Evolutionary conservation across 495 filamentous ascomycete genomes (phyloP).

Genomic region (Letharia columbiana): DNA sequence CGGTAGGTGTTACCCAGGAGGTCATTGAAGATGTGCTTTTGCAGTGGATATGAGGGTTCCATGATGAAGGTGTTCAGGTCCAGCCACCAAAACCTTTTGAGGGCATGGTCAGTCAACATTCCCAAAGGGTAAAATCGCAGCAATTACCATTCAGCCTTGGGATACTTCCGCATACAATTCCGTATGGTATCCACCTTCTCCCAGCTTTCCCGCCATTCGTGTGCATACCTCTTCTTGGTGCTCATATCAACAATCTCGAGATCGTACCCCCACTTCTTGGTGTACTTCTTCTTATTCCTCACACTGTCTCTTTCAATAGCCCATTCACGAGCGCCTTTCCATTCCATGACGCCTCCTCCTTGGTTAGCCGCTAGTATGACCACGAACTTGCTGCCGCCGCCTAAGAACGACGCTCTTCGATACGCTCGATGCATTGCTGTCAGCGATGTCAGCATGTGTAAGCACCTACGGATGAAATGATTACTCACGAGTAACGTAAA

Average conservation of each 20-base stretch:
- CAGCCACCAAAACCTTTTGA: conserved; percentile 95
- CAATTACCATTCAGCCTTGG: conserved; percentile 86
- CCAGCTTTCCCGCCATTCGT: conserved; percentile 99
- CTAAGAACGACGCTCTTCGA: conserved; percentile 50
- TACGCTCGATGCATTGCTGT: conserved; percentile 40
- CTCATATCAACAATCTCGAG: conserved; percentile 96
- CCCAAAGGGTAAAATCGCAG: neutral
- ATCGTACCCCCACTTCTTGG: conserved; percentile 83
- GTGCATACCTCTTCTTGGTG: conserved; percentile 95
- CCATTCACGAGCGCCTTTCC: conserved; percentile 97
- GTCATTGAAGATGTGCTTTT: conserved; percentile 79
- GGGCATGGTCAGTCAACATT: neutral
- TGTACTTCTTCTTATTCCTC: conserved; percentile 87
- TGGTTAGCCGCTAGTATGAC: conserved; percentile 90
- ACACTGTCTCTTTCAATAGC: conserved; percentile 95
- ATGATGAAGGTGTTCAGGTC: conserved; percentile 97
- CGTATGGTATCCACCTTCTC: conserved; percentile 96
- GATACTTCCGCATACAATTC: conserved; percentile 85
- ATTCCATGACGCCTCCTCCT: conserved; percentile 97
- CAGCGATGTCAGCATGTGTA: conserved; percentile 15
- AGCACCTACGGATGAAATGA: neutral
- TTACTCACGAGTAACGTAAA: conserved; percentile 59
- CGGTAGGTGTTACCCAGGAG: conserved; percentile 73
- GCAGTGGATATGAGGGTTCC: conserved; percentile 87
- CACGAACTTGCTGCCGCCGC: conserved; percentile 84